Evolutionary conservation across 441 rosid species (phyloP), one percentile per base, ranked within the genome.

Genomic region (Rhodomyrtus psidioides): DNA sequence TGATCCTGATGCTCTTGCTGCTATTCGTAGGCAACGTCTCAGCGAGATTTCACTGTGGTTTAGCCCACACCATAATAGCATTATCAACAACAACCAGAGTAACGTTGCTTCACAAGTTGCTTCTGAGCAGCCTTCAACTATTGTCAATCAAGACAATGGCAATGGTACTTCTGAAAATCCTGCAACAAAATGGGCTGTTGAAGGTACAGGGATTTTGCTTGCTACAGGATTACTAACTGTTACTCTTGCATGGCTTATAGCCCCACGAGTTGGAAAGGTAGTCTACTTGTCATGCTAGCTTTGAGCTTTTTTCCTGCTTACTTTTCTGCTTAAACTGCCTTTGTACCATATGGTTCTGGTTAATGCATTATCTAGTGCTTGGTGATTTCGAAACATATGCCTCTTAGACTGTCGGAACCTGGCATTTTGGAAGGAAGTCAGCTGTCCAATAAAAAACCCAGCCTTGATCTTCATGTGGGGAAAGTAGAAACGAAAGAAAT

Each of bases 241-340:
- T 60, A 95, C 98, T 79, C 92, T 97, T 84, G 97, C 98, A 55
- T 97, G 98, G 97, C 95, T 97, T 62, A 94, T 97, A 88, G 99
- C 99, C 86, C 99, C 98, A 53, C 98, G 92, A 76, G 98, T 97
- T 57, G 98, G 99, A 83, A 96, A 97, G 95, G 99, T 97, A 89
- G 49, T 30, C 23, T 82, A 55, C 57, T 30, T 53, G 34, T 49
- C 34, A 53, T 51, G 55, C 82, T 16, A 51, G 62, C 49, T 46
- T 30, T 0, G 34, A 86, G 79, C 53, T 28, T 53, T 53, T 28
- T 44, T 53, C 26, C 83, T 53, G 53, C 55, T 46, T 76, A 34
- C 46, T 34, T 39, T 65, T 65, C 17, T 85, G 81, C 75, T 87
- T 86, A 62, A 65, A 28, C 46, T 85, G 53, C 56, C 74, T 23